These are phyloP conservation scores for Tilletia horrida DNA, from an alignment of 1,284 basidiomycete species.

Conservation along the genomic window DNA sequence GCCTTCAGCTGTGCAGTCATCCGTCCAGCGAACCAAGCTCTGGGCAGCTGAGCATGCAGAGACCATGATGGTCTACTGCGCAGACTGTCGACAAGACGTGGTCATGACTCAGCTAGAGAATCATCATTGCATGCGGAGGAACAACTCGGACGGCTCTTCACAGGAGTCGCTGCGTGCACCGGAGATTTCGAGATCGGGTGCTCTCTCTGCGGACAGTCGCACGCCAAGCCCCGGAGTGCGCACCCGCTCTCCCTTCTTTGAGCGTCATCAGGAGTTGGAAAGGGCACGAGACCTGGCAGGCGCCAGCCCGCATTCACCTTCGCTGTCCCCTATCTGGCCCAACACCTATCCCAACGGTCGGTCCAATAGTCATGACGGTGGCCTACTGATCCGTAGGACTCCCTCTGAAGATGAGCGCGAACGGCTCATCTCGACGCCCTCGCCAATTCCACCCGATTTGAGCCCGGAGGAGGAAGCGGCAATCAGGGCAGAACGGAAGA, in stretches of 20 bases:
- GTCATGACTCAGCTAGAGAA: neutral
- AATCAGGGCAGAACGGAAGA: neutral
- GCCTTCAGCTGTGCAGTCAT: neutral
- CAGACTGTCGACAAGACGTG: conserved; percentile 8
- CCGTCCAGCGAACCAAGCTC: neutral
- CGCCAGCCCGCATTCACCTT: conserved; percentile 1
- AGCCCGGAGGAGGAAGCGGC: conserved; percentile 1
- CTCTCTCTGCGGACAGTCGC: neutral
- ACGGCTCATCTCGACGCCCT: conserved; percentile 5
- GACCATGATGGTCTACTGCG: neutral
- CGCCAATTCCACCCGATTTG: conserved; percentile 7
- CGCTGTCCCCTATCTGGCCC: conserved; percentile 3
- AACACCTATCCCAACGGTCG: neutral
- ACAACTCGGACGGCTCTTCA: conserved; percentile 3
- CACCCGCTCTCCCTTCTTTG: conserved; percentile 8
- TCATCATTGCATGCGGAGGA: neutral
- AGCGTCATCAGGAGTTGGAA: conserved; percentile 6
- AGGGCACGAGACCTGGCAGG: neutral
- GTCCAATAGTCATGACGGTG: neutral
- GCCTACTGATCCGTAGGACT: neutral
- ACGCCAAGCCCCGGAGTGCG: neutral
- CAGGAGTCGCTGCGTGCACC: neutral
- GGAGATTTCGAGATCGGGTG: neutral
- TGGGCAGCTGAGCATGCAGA: conserved; percentile 15
- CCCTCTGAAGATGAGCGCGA: conserved; percentile 14